Evolutionary conservation across 306 rosid species (phyloP), one percentile per base, ranked within the genome.

Genomic region (Gastrolobium bilobum): DNA sequence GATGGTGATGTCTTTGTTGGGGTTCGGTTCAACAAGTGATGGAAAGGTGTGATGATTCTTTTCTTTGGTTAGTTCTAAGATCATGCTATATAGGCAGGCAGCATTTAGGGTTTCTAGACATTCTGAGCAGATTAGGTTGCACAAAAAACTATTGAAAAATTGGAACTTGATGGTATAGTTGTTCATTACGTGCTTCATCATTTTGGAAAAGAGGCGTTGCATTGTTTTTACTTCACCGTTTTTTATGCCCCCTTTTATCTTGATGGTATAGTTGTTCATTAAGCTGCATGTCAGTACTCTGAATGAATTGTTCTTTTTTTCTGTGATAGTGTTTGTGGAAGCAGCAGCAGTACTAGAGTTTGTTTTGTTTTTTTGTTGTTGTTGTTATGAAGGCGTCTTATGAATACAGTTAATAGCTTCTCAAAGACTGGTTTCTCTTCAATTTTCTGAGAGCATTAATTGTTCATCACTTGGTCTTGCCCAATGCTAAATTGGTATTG

Each of bases 1-100:
- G 80, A 81, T 59, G 90, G 47, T 76, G 97, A 85, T 81, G 64
- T 79, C 37, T 85, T 44, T 61, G 78, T 81, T 70, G 88, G 87
- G 26, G 50, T 86, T 30, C 15, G 59, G 62, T 78, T 10, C 10
- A 7, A 72, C 2, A 14, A 37, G 9, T 72, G 39, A 71, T 59
- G 29, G 50, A 34, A 66, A 47, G 84, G 75, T 84, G 26, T 20
- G 70, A 58, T 53, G 54, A 29, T 33, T 71, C 54, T 71, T 6
- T 31, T 30, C 29, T 43, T 52, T 71, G 50, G 65, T 14, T 79
- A 79, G 78, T 63, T 62, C 50, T 76, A 58, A 77, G 40, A 67
- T 60, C 72, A 71, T 48, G 43, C 2, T 34, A 1, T 20, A 13
- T 76, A 48, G 67, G 62, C 31, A 31, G 38, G 69, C 40, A 57